Percentiles rank a stretch among this genome's conserved stretches.
Evolutionary conservation across 2,329 filamentous ascomycete species (phyloP).

Genomic region (Rhexocercosporidium sp.): DNA sequence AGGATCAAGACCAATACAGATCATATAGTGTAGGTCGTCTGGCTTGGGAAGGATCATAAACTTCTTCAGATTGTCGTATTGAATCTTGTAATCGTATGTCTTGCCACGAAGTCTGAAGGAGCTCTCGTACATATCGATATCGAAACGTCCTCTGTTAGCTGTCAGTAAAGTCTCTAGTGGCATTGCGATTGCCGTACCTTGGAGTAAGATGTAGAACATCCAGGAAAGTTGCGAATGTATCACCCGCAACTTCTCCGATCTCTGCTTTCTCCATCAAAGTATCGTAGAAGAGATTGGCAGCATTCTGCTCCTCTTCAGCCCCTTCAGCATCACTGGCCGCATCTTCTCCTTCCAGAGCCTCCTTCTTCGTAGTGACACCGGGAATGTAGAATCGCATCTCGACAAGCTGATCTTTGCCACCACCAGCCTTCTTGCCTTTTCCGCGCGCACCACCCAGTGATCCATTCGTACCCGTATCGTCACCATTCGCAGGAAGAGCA

Average conservation of each 20-base stretch:
- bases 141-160: slow-evolving; percentile 84
- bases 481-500: slow-evolving; percentile 72
- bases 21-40: slow-evolving; percentile 95
- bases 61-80: slow-evolving; percentile 97
- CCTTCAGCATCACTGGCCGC: slow-evolving; percentile 64
- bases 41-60: slow-evolving; percentile 98
- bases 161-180: slow-evolving; percentile 34
- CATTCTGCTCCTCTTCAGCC: slow-evolving; percentile 85
- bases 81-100: slow-evolving; percentile 99
- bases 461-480: slow-evolving; percentile 75
- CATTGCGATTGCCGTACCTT: slow-evolving; percentile 58
- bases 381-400: slow-evolving; percentile 99
- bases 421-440: slow-evolving; percentile 87
- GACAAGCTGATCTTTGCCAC: slow-evolving; percentile 88
- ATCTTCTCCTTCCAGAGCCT: slow-evolving; percentile 66
- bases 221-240: slow-evolving; percentile 96
- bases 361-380: slow-evolving; percentile 81
- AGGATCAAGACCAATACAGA: slow-evolving; percentile 92
- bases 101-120: slow-evolving; percentile 97
- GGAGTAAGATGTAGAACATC: slow-evolving; percentile 97
- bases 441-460: slow-evolving; percentile 73
- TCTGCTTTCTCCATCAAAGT: slow-evolving; percentile 98
- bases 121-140: slow-evolving; percentile 99
- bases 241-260: slow-evolving; percentile 98
- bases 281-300: slow-evolving; percentile 97